Base-by-base conservation (phyloP, 2,329 filamentous ascomycete genomes). In the Fusarium sp. region DNA sequence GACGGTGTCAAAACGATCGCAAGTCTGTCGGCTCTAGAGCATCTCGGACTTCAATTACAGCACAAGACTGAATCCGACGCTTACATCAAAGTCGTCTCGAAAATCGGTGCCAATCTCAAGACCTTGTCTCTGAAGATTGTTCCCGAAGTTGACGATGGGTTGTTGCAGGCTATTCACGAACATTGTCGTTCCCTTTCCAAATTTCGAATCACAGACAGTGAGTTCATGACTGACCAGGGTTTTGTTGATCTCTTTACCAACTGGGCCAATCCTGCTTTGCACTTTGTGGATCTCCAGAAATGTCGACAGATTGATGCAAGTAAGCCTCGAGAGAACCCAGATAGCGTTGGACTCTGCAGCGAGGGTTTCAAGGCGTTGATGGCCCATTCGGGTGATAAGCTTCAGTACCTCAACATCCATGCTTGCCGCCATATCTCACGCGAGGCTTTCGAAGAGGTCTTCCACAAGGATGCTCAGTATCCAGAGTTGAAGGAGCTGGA, bases 381-480 rank as follows among this genome's bases (percentile, higher is more conserved):
- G 93, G 83, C 84, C 1, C 95, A 98, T 79, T 97, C 94, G 0
- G 93, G 93, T 7, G 78, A 82, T 3, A 85, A 82, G 15, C 81
- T 98, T 4, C 86, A 86, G 65, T 84, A 87, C 44, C 84, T 98
- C 38, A 93, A 97, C 77, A 85, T 98, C n/a, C 89, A 93, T 18
- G 93, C 92, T 0, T 97, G 94, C 78, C 91, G 95, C 6, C 92
- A 97, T 79, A 95, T 98, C 70, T 87, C 89, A 3, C 85, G 87
- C 38, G 83, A 88, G 20, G 90, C 93, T 0, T 94, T 97, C 65
- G 90, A 93, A 69, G 87, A 91, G 14, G 91, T 92, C 1, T 98
- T 98, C 76, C 82, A 84, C 10, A 81, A 83, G 13, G 86, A 85
- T 29, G 88, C 86, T 47, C 70, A 59, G 3, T 98, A 97, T 74